A percentile compares a stretch with the other conserved stretches of the same genome.
phyloP scores from a whole-genome alignment of 2,329 filamentous ascomycete genomes.

The Zasmidium angulare region DNA sequence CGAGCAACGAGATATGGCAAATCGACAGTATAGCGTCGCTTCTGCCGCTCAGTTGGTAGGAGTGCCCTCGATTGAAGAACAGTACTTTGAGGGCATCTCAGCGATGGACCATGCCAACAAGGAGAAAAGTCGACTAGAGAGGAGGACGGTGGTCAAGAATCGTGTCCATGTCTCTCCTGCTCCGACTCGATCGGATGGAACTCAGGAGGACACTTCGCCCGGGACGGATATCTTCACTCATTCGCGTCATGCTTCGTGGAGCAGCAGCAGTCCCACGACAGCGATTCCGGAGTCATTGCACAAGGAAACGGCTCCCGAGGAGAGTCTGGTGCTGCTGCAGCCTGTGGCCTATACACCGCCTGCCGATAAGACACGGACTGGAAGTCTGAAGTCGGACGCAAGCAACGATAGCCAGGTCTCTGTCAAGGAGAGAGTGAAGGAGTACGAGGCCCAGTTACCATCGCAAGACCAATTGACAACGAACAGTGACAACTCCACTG shows the following conservation, averaged over 20 bases:
- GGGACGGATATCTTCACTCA: constrained; percentile 21
- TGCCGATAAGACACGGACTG: not conserved
- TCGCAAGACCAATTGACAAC: not conserved
- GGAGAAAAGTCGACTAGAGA: constrained; percentile 6
- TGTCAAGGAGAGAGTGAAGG: constrained; percentile 9
- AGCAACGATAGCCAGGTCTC: constrained; percentile 4
- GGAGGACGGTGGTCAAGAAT: constrained; percentile 6
- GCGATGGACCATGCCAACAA: constrained; percentile 8
- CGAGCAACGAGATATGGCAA: constrained; percentile 7
- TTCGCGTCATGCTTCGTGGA: constrained; percentile 16
- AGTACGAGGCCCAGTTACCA: constrained; percentile 6
- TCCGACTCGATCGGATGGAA: not conserved
- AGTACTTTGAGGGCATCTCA: constrained; percentile 1
- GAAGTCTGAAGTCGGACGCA: not conserved
- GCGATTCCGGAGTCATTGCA: constrained; percentile 11
- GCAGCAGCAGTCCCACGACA: constrained; percentile 9
- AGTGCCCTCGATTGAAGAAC: not conserved
- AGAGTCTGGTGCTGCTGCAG: constrained; percentile 6
- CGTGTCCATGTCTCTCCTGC: constrained; percentile 18
- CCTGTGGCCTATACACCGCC: constrained; percentile 12
- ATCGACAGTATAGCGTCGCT: constrained; percentile 5
- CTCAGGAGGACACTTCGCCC: not conserved
- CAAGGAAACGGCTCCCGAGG: not conserved
- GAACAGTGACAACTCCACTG: not conserved
- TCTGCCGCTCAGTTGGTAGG: constrained; percentile 3